phyloP scores from a whole-genome alignment of 2,329 filamentous ascomycete species.

The Allantophomopsis cytisporea region DNA sequence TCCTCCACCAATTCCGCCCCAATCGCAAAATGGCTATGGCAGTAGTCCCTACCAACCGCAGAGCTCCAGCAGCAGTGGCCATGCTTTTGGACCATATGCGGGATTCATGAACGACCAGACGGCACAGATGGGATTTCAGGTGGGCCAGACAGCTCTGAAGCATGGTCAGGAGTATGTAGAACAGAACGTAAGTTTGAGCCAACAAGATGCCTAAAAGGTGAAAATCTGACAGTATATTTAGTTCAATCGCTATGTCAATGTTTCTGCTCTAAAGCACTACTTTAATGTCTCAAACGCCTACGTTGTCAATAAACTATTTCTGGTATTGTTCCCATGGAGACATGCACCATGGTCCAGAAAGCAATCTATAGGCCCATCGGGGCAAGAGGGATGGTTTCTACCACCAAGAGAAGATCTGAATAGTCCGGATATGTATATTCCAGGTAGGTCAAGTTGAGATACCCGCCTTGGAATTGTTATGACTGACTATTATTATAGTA shows the following conservation, averaged over 20 bases:
- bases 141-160: slow-evolving; percentile 82
- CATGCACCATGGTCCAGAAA: slow-evolving; percentile 96
- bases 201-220: too few relatives aligned
- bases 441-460: slow-evolving; percentile 67
- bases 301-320: slow-evolving; percentile 81
- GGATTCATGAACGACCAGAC: slow-evolving; percentile 95
- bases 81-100: slow-evolving; percentile 61
- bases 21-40: slow-evolving; percentile 50
- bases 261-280: slow-evolving; percentile 92
- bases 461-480: slow-evolving; percentile 61
- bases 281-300: slow-evolving; percentile 99
- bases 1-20: slow-evolving; percentile 62
- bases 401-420: slow-evolving; percentile 93
- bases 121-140: slow-evolving; percentile 86
- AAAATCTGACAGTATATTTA: slow-evolving; percentile 17
- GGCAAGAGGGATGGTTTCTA: slow-evolving; percentile 66
- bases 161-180: slow-evolving; percentile 92
- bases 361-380: slow-evolving; percentile 57
- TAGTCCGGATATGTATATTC: slow-evolving; percentile 98
- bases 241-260: slow-evolving; percentile 77
- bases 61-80: slow-evolving; percentile 23
- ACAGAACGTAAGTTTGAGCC: slow-evolving; percentile 55
- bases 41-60: slow-evolving; percentile 59
- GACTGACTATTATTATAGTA: slow-evolving; percentile 26
- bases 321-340: slow-evolving; percentile 94